Evolutionary conservation across 169 alveolate genomes (phyloP).

Genomic region (Cryptosporidium canis): DNA sequence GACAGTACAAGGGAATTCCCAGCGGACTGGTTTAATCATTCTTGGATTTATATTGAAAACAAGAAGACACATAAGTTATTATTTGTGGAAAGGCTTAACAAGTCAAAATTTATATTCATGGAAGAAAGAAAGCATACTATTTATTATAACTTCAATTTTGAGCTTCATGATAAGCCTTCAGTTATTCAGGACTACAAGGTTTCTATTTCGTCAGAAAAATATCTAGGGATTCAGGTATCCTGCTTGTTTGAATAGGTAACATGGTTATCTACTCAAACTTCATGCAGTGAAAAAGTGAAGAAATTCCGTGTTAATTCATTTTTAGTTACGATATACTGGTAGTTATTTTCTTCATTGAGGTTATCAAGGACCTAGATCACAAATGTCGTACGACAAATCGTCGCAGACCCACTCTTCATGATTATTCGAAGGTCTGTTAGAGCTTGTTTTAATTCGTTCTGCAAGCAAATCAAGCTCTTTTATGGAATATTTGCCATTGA

Average conservation of each 20-base stretch:
- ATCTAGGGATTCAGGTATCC: slow-evolving; percentile 14
- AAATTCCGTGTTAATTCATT: too few species aligned
- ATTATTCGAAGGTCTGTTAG: neutral
- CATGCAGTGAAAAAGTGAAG: too few species aligned
- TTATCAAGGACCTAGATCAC: slow-evolving; percentile 20
- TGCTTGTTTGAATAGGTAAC: neutral
- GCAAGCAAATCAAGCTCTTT: slow-evolving; percentile 44
- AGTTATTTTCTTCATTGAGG: neutral
- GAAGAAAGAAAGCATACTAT: neutral
- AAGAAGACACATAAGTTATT: neutral
- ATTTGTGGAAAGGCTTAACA: neutral
- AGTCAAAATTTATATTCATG: neutral
- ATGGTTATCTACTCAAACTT: neutral
- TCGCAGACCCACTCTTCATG: neutral
- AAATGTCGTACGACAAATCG: slow-evolving; percentile 3
- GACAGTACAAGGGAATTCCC: neutral
- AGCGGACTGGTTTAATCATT: neutral
- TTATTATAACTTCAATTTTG: neutral
- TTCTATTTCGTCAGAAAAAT: slow-evolving; percentile 35
- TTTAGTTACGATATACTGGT: neutral
- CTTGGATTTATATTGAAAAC: slow-evolving; percentile 31
- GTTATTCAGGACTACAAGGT: neutral
- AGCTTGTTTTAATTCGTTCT: neutral
- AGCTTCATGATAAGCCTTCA: neutral
- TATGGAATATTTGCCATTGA: slow-evolving; percentile 45